Conservation (phyloP, 208 protist species). For the Ichthyophonus hoferi region DNA sequence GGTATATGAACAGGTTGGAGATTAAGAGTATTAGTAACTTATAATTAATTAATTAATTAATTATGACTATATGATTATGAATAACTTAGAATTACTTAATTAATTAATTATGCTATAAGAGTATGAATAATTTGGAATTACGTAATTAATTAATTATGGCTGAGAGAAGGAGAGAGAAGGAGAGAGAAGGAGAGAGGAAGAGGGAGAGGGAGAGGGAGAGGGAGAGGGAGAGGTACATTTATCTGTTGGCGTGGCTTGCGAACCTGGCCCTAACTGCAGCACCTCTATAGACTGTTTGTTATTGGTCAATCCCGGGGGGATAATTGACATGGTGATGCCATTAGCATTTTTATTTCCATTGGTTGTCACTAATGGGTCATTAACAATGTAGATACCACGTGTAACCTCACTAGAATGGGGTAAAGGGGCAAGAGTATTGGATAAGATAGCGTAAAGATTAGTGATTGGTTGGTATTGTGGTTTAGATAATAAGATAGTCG, state of each 20-base stretch:
- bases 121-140: too few species aligned
- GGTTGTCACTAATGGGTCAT: background rate
- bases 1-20: too few species aligned
- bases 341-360: background rate
- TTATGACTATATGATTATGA: too few species aligned
- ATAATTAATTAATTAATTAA: too few species aligned
- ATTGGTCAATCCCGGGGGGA: background rate
- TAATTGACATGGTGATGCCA: background rate
- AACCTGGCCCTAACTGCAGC: background rate
- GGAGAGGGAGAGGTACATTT: background rate
- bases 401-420: background rate
- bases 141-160: too few species aligned
- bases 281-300: background rate
- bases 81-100: too few species aligned
- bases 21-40: too few species aligned
- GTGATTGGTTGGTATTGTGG: too few species aligned
- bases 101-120: too few species aligned
- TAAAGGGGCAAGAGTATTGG: too few species aligned
- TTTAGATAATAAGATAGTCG: too few species aligned
- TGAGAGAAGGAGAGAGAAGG: constrained; percentile 49
- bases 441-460: too few species aligned
- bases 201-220: background rate
- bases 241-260: background rate
- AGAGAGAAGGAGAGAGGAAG: background rate
- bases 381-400: background rate